Conservation (phyloP, 352 stramenopile genomes). For the Phytophthora hibernalis region DNA sequence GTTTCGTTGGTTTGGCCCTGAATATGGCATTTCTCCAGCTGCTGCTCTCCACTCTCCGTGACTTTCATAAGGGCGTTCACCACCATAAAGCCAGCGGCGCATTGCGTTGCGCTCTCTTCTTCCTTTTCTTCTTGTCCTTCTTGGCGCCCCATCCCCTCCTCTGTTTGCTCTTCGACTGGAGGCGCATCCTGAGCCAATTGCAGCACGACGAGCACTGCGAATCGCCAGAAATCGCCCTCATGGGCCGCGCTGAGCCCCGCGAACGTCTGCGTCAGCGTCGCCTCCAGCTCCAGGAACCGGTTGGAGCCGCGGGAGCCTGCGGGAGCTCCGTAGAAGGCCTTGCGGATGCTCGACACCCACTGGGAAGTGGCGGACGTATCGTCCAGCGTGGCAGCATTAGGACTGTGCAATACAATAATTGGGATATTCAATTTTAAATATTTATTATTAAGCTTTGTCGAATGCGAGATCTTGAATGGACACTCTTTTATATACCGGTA, state of each 20-base stretch:
- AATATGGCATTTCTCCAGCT: slow-evolving; percentile 9
- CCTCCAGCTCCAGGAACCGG: slow-evolving; percentile 69
- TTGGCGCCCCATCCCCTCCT: no score
- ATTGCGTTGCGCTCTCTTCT: slow-evolving; percentile 50
- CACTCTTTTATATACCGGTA: no score
- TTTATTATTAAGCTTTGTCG: no score
- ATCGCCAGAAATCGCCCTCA: slow-evolving; percentile 38
- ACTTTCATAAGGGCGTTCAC: slow-evolving; percentile 64
- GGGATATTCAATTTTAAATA: no score
- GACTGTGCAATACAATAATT: no score
- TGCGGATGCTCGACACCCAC: slow-evolving; percentile 37
- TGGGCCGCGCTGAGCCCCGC: slow-evolving; percentile 7
- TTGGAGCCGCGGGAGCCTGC: slow-evolving; percentile 29
- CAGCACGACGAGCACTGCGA: slow-evolving; percentile 50
- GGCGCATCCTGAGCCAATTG: slow-evolving; percentile 38
- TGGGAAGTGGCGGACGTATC: slow-evolving; percentile 4
- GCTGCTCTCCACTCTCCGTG: neutral
- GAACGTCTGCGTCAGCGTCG: slow-evolving; percentile 40
- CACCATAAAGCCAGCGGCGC: slow-evolving; percentile 59
- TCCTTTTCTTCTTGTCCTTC: slow-evolving; percentile 39
- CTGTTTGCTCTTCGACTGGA: neutral
- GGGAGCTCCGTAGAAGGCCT: slow-evolving; percentile 40
- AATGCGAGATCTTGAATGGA: no score
- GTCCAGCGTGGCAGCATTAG: no score
- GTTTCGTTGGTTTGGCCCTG: slow-evolving; percentile 35